Conservation (phyloP, 163 green algal genomes). For the Chloromonas sp. region DNA sequence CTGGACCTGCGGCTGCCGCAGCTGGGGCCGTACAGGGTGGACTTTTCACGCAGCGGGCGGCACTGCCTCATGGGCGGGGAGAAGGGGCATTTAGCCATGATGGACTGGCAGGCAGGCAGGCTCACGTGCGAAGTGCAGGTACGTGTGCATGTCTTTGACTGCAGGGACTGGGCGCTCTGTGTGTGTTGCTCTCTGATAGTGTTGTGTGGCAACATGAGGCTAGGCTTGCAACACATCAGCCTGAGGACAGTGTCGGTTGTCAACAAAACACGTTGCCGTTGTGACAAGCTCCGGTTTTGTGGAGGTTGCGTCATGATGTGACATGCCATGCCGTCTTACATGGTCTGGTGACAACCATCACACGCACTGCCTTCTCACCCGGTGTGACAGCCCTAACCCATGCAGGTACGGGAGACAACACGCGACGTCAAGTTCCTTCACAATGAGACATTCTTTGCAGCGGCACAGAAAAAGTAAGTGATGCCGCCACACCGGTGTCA, state of each 20-base stretch:
- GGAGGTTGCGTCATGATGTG: too few relatives aligned
- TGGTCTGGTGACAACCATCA: too few relatives aligned
- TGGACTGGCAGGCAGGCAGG: conserved; percentile 76
- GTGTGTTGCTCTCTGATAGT: background rate
- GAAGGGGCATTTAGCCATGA: conserved; percentile 86
- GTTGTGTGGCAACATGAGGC: too few relatives aligned
- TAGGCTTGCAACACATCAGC: too few relatives aligned
- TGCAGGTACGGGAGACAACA: conserved; percentile 84
- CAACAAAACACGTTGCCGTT: too few relatives aligned
- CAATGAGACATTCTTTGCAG: conserved; percentile 94
- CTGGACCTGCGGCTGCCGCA: conserved; percentile 82
- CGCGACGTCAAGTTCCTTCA: conserved; percentile 88
- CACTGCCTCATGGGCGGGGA: conserved; percentile 65
- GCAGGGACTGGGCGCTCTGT: background rate
- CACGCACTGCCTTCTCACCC: too few relatives aligned
- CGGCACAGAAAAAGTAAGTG: conserved; percentile 74
- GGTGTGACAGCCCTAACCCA: too few relatives aligned
- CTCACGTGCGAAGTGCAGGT: conserved; percentile 87
- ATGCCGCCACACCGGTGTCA: too few relatives aligned
- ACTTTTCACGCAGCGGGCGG: conserved; percentile 76
- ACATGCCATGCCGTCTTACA: too few relatives aligned
- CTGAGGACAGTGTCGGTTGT: too few relatives aligned
- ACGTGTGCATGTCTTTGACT: background rate
- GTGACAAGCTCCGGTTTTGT: too few relatives aligned
- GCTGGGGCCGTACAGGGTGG: conserved; percentile 86